Conservation (phyloP, 2,329 filamentous ascomycete genomes). For the Colletotrichum tanaceti region DNA sequence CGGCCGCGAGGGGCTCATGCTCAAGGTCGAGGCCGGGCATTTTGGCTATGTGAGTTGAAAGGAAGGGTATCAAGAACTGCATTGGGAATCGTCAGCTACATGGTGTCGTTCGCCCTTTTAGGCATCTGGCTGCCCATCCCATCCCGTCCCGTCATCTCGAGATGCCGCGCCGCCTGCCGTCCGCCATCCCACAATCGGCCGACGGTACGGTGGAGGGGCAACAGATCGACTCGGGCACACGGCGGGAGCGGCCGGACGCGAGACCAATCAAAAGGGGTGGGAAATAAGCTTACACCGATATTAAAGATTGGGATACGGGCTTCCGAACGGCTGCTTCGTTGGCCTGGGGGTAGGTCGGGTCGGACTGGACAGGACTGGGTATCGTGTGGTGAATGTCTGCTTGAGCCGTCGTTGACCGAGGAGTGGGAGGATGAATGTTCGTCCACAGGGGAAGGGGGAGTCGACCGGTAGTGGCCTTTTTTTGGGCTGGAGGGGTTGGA, state of each 20-base stretch:
- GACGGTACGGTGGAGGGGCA: neutral
- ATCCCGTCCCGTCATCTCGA: constrained; percentile 16
- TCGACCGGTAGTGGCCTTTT: constrained; percentile 23
- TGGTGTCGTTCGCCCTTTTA: neutral
- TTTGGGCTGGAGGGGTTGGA: constrained; percentile 4
- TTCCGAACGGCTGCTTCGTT: neutral
- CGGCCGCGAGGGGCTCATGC: constrained; percentile 53
- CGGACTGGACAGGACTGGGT: constrained; percentile 30
- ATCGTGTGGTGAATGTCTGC: constrained; percentile 34
- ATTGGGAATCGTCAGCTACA: no score
- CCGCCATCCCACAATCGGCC: constrained; percentile 12
- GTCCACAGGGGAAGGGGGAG: constrained; percentile 39
- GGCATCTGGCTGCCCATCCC: constrained; percentile 6
- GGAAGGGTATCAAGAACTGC: constrained; percentile 31
- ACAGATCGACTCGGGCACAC: neutral
- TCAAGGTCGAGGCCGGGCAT: constrained; percentile 58
- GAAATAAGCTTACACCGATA: constrained; percentile 22
- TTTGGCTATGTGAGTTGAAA: constrained; percentile 37
- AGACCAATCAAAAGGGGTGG: constrained; percentile 13
- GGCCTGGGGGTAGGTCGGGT: neutral
- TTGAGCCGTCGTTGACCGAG: constrained; percentile 41
- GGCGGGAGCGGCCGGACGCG: neutral
- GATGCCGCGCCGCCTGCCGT: constrained; percentile 1
- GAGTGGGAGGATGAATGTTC: constrained; percentile 39
- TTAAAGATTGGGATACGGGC: constrained; percentile 9